phyloP scores from a whole-genome alignment of 352 stramenopile genomes.

The Thraustotheca clavata region DNA sequence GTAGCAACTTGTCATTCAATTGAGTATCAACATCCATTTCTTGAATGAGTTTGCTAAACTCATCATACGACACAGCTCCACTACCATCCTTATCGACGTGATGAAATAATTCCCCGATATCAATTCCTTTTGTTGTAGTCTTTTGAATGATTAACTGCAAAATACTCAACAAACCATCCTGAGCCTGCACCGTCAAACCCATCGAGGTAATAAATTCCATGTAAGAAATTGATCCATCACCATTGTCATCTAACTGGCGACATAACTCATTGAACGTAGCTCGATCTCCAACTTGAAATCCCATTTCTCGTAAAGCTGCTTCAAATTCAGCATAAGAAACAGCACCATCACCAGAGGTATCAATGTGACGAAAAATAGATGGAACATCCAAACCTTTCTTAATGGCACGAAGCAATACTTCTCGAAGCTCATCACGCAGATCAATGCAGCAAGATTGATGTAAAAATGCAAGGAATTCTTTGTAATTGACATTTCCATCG shows the following conservation, averaged over 20 bases:
- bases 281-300: constrained; percentile 31
- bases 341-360: constrained; percentile 47
- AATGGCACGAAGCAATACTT: constrained; percentile 39
- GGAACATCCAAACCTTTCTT: constrained; percentile 52
- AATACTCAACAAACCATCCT: constrained; percentile 34
- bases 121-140: constrained; percentile 37
- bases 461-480: constrained; percentile 37
- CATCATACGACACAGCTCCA: constrained; percentile 16
- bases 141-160: constrained; percentile 43
- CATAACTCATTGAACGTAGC: constrained; percentile 41
- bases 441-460: not conserved
- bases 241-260: constrained; percentile 42
- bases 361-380: constrained; percentile 56
- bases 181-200: constrained; percentile 37
- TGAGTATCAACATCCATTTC: constrained; percentile 11
- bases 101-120: constrained; percentile 49
- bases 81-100: constrained; percentile 38
- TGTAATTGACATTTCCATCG: constrained; percentile 38
- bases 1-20: not conserved
- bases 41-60: constrained; percentile 9
- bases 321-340: constrained; percentile 50
- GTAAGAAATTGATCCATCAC: constrained; percentile 63
- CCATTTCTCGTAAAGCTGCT: constrained; percentile 40
- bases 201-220: constrained; percentile 64
- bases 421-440: constrained; percentile 37